Evolutionary conservation across 768 basidiomycete genomes (phyloP), one percentile per base, ranked within the genome.

Genomic region (Lepiota venenata): DNA sequence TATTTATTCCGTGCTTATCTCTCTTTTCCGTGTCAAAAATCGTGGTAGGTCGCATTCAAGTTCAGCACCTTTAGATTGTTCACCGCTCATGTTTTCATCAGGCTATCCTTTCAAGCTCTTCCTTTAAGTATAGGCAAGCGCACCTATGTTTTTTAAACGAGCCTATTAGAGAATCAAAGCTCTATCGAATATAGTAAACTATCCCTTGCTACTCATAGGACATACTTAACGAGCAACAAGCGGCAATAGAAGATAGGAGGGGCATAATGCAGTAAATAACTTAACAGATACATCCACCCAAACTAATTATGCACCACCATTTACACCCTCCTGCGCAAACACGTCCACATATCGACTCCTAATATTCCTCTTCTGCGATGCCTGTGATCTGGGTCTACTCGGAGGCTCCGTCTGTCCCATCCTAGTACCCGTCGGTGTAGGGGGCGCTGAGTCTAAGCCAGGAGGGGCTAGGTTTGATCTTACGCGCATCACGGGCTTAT

Each of bases 1-100:
- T 62, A 75, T 96, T 47, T 97, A 94, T 71, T 93, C 91, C 36
- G 76, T 94, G 57, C 76, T 98, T 37, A 70, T 97, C 35, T 89
- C 88, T 25, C 64, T 98, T 42, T 98, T 98, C 78, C 82, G 83
- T 63, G 73, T 94, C 57, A 98, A 98, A 75, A 96, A 97, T 69
- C 79, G 84, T 72, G 89, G 93, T 91, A 56, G 47, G 78, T 66
- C 3, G 25, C 25, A 5, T 9, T 22, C 42, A 14, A n/a, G 32
- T 32, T 18, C 16, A 40, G 32, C 39, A 15, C 27, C n/a, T 10
- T 25, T 41, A 2, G 56, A 44, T 10, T 36, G 37, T 5, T 15
- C 38, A 35, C 38, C 25, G n/a, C 37, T 42, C 11, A 49, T 37
- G 25, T 9, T 35, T 38, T 20, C 22, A 37, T 12, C 58, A 90